phyloP scores from a whole-genome alignment of 768 basidiomycete species.

The Mycena alexandri region DNA sequence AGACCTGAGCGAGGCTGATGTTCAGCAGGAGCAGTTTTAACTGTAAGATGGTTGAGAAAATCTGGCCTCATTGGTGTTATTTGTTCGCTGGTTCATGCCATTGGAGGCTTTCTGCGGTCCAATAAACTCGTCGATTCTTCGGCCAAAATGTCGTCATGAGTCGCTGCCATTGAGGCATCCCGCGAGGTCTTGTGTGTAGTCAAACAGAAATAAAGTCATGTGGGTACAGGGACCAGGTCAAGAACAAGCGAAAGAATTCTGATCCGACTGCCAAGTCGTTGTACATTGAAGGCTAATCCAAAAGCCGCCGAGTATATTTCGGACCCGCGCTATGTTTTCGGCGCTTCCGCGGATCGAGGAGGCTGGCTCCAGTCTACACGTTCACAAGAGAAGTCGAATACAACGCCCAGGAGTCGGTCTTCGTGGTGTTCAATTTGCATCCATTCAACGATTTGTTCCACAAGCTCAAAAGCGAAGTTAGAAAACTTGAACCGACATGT shows the following conservation, averaged over 20 bases:
- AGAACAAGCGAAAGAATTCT: too few species aligned
- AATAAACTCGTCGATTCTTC: neutral
- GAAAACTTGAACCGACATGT: neutral
- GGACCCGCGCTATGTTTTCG: constrained; percentile 9
- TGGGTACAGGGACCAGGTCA: neutral
- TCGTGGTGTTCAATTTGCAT: too few species aligned
- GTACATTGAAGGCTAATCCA: too few species aligned
- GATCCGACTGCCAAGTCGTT: too few species aligned
- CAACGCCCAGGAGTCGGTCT: too few species aligned
- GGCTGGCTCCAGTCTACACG: too few species aligned
- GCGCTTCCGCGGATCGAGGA: constrained; percentile 1
- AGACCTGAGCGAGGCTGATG: neutral
- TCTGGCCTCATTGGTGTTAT: neutral
- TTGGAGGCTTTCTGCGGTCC: too few species aligned
- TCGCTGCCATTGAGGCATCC: neutral
- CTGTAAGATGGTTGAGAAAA: neutral
- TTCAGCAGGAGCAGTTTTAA: neutral
- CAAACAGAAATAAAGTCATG: neutral
- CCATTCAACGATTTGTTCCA: neutral
- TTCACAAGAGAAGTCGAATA: neutral
- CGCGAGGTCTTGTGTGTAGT: neutral
- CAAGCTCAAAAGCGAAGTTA: neutral
- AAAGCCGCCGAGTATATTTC: too few species aligned
- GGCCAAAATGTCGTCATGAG: constrained; percentile 5
- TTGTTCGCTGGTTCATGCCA: neutral